These are phyloP conservation scores for Ballota nigra DNA, from an alignment of 257 asterid species.

Conservation along the genomic window DNA sequence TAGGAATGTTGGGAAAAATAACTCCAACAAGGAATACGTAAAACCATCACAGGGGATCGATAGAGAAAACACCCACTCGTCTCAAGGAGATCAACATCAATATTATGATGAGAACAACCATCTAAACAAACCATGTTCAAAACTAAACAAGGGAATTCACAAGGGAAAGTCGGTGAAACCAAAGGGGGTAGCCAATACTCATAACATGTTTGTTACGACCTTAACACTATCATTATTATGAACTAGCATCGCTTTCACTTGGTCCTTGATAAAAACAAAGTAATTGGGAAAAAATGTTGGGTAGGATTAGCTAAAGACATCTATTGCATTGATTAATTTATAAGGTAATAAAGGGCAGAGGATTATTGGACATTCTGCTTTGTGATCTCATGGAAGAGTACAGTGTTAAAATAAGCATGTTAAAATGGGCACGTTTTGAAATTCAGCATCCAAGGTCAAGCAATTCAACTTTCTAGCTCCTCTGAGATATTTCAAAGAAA, in stretches of 20 bases:
- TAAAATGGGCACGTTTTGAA: background rate
- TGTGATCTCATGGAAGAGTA: background rate
- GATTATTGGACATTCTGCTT: conserved; percentile 3
- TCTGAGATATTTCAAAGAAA: background rate
- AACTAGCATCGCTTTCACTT: background rate
- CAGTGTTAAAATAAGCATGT: background rate
- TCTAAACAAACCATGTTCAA: too few relatives aligned
- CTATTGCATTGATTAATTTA: background rate
- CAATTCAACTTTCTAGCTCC: background rate
- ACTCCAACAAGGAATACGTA: too few relatives aligned
- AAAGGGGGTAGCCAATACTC: too few relatives aligned
- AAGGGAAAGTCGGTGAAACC: too few relatives aligned
- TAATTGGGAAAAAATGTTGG: background rate
- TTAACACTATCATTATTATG: conserved; percentile 14
- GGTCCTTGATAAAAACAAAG: background rate
- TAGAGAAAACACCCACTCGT: too few relatives aligned
- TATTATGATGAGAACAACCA: too few relatives aligned
- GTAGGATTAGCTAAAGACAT: background rate
- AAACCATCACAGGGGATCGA: too few relatives aligned
- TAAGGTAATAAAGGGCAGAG: background rate
- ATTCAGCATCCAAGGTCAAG: background rate
- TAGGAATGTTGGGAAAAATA: too few relatives aligned
- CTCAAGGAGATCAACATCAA: too few relatives aligned
- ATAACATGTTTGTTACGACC: conserved; percentile 12
- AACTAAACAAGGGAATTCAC: too few relatives aligned